Base-by-base conservation (phyloP, 2,329 filamentous ascomycete genomes). In the Fusarium cyanostomum region DNA sequence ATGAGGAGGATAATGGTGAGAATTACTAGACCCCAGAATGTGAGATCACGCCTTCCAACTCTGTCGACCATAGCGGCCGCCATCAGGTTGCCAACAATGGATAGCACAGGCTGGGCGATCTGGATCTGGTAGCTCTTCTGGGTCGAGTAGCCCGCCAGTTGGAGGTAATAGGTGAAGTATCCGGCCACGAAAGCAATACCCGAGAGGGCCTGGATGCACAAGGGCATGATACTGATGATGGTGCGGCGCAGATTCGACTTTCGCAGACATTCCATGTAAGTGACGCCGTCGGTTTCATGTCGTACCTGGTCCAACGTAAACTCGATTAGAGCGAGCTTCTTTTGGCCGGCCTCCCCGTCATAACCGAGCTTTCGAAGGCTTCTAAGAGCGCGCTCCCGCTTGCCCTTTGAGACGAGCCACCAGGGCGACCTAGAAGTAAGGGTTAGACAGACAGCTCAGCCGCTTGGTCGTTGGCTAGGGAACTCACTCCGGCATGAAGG, bases 171-270 rank as follows among this genome's bases (percentile, higher is more conserved):
- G 21, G 59, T 60, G 15, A 56, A 60, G 33, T 66, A 61, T 1
- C 49, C 46, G 2, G 53, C 52, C 7, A 58, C 56, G n/a, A 66
- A 60, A 1, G 42, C 31, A 18, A 63, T 53, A 30, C 59, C 55
- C 7, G 35, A 49, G 10, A 56, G 28, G 13, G 59, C 42, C 18
- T 59, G 55, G 11, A 56, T 54, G 26, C 33, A 35, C 10, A 60
- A 21, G 27, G 55, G 54, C 31, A 50, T 51, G 30, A 65, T 54
- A 31, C 48, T 56, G 48, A 65, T 48, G 7, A 65, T 46, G 3
- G 62, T 65, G 2, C 62, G 59, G n/a, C 59, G 56, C 8, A 62
- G 46, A 43, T 62, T 62, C n/a, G 62, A 53, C 26, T 51, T 54
- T 15, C 55, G 48, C 26, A 65, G 49, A 13, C 59, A 65, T 13